These are phyloP conservation scores for Penicillium palitans DNA, from an alignment of 2,329 filamentous ascomycete species.

Conservation along the genomic window DNA sequence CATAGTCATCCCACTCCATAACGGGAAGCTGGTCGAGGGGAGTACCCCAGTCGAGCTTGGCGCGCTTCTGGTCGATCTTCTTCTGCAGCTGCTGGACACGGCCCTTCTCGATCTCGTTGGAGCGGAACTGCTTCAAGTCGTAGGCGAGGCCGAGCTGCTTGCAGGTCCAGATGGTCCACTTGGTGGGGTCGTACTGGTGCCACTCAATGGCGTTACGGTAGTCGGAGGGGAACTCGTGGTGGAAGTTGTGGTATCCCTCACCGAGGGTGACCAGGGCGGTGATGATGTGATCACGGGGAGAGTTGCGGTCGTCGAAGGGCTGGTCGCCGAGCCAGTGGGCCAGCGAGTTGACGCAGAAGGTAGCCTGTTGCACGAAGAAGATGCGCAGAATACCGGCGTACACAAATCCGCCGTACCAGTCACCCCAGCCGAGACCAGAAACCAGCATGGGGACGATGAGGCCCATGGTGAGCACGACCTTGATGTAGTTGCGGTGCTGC, in stretches of 20 bases:
- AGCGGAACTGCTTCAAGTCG: slow-evolving; percentile 85
- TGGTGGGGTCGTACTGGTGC: slow-evolving; percentile 90
- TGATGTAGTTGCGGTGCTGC: slow-evolving; percentile 86
- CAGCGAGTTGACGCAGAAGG: slow-evolving; percentile 89
- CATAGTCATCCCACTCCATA: slow-evolving; percentile 83
- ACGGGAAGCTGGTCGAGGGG: slow-evolving; percentile 83
- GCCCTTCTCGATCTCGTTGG: slow-evolving; percentile 91
- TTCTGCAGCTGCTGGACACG: slow-evolving; percentile 86
- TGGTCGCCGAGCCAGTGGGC: slow-evolving; percentile 91
- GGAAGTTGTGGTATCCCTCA: slow-evolving; percentile 93
- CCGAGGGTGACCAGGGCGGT: slow-evolving; percentile 82
- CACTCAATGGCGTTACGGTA: slow-evolving; percentile 90
- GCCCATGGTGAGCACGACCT: slow-evolving; percentile 74
- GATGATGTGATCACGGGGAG: slow-evolving; percentile 81
- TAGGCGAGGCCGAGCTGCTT: slow-evolving; percentile 82
- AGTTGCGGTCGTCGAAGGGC: slow-evolving; percentile 91
- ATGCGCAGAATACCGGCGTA: slow-evolving; percentile 83
- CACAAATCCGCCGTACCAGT: slow-evolving; percentile 78
- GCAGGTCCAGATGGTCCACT: slow-evolving; percentile 83
- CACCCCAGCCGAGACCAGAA: slow-evolving; percentile 75
- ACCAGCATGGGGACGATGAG: slow-evolving; percentile 73
- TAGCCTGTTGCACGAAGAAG: slow-evolving; percentile 88
- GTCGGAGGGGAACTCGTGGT: slow-evolving; percentile 90
- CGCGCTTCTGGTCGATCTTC: slow-evolving; percentile 86
- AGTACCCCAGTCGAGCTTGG: slow-evolving; percentile 80